phyloP scores from a whole-genome alignment of 2,329 filamentous ascomycete species.

The Aspergillus ibericus region DNA sequence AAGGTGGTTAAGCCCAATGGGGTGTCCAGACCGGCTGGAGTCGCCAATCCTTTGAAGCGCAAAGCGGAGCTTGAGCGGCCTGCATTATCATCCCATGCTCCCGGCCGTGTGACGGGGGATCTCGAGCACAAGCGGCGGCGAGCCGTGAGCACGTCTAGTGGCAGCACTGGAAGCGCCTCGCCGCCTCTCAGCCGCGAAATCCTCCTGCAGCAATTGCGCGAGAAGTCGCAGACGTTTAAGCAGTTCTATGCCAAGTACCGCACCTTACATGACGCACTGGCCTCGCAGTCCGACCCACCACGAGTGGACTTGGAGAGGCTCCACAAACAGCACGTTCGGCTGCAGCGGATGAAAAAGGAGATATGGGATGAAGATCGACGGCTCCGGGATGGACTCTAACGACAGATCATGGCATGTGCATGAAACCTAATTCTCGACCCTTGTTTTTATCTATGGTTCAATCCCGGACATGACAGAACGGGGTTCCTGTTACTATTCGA shows the following conservation, averaged over 20 bases:
- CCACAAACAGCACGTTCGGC: conserved; percentile 54
- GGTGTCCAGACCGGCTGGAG: conserved; percentile 25
- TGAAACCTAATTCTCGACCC: conserved; percentile 7
- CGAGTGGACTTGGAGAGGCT: conserved; percentile 54
- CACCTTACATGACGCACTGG: conserved; percentile 53
- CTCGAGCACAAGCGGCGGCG: conserved; percentile 46
- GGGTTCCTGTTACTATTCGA: conserved; percentile 7
- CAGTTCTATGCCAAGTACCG: conserved; percentile 60
- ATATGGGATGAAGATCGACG: conserved; percentile 51
- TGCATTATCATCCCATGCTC: conserved; percentile 18
- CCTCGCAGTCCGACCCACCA: conserved; percentile 43
- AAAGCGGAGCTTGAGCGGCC: conserved; percentile 40
- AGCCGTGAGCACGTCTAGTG: conserved; percentile 39
- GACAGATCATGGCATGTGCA: conserved; percentile 9
- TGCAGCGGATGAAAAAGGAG: conserved; percentile 59
- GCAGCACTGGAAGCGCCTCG: conserved; percentile 44
- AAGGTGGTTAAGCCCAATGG: conserved; percentile 31
- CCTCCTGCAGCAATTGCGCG: conserved; percentile 39
- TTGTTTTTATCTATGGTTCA: conserved; percentile 6
- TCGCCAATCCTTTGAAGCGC: conserved; percentile 40
- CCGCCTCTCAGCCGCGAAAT: conserved; percentile 40
- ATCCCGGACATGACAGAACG: conserved; percentile 13
- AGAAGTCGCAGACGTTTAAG: conserved; percentile 53
- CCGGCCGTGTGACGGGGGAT: conserved; percentile 34
- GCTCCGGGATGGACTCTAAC: conserved; percentile 29